These are phyloP conservation scores for Sisymbrium irio DNA, from an alignment of 345 rosid genomes.

Conservation along the genomic window DNA sequence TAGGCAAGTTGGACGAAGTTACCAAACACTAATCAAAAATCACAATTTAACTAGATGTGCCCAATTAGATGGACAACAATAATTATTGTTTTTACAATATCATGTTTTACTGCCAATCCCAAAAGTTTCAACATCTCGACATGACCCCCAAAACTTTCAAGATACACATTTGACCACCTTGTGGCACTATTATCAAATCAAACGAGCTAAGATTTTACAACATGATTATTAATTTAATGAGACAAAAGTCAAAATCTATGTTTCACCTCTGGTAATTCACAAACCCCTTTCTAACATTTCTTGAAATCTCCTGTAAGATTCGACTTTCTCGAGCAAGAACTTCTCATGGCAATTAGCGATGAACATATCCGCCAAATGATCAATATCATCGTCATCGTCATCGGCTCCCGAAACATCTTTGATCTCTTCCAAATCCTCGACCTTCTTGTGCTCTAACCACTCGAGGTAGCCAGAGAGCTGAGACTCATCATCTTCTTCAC, in stretches of 20 bases:
- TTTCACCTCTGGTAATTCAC: constrained; percentile 41
- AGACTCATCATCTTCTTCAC: constrained; percentile 30
- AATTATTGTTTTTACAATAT: constrained; percentile 20
- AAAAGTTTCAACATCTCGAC: constrained; percentile 18
- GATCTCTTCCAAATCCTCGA: constrained; percentile 14
- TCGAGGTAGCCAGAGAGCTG: constrained; percentile 70
- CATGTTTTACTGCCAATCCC: constrained; percentile 22
- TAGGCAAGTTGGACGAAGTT: constrained; percentile 20
- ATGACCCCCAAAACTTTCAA: constrained; percentile 27
- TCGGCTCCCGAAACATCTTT: constrained; percentile 1
- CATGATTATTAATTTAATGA: constrained; percentile 13
- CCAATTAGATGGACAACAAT: constrained; percentile 11
- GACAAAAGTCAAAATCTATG: constrained; percentile 21
- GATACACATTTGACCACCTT: constrained; percentile 20
- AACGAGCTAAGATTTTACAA: constrained; percentile 29
- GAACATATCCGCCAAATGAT: constrained; percentile 76
- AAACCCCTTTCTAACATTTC: constrained; percentile 92
- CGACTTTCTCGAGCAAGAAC: constrained; percentile 87
- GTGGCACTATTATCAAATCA: constrained; percentile 20
- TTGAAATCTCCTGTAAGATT: constrained; percentile 86
- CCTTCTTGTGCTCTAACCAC: constrained; percentile 72
- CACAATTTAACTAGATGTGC: constrained; percentile 20
- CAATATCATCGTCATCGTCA: constrained; percentile 52
- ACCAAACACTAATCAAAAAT: constrained; percentile 27
- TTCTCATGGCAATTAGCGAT: constrained; percentile 86